Percentiles rank a stretch among this genome's conserved stretches.
phyloP scores from a whole-genome alignment of 192 early-diverging fungal genomes.

The Podila verticillata region DNA sequence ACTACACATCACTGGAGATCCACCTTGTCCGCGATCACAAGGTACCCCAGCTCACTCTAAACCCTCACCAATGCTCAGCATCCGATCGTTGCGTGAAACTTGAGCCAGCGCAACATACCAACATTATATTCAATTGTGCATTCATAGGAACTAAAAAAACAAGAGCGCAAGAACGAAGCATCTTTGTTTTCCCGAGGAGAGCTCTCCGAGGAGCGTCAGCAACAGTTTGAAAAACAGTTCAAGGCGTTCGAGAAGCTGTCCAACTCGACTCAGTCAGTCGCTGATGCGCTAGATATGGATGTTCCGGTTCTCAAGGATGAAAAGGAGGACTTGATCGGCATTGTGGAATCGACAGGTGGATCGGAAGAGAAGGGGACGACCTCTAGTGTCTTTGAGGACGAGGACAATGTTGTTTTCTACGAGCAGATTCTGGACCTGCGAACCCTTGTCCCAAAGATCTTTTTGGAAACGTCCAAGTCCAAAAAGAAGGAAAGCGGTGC shows the following conservation, averaged over 20 bases:
- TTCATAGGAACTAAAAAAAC: constrained; percentile 68
- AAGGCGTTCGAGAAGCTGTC: constrained; percentile 78
- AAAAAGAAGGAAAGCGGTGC: constrained; percentile 42
- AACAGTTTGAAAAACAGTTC: constrained; percentile 73
- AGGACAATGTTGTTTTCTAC: constrained; percentile 92
- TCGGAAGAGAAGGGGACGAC: constrained; percentile 46
- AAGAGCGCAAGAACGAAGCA: constrained; percentile 82
- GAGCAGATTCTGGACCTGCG: constrained; percentile 85
- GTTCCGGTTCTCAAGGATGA: constrained; percentile 85
- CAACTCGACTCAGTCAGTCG: constrained; percentile 58
- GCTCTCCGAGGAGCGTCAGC: constrained; percentile 80
- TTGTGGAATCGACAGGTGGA: constrained; percentile 20
- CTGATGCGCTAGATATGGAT: constrained; percentile 76
- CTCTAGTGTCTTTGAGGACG: constrained; percentile 90
- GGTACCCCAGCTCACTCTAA: constrained; percentile 26
- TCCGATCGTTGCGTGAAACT: background rate
- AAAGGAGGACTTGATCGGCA: constrained; percentile 55
- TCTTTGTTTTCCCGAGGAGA: constrained; percentile 84
- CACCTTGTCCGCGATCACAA: constrained; percentile 77
- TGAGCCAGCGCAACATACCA: too few relatives aligned
- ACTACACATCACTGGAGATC: constrained; percentile 65
- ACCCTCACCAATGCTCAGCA: background rate
- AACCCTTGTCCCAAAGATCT: constrained; percentile 82
- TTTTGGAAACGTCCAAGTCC: constrained; percentile 70
- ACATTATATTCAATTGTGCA: background rate